These are phyloP conservation scores for Pythium scleroteichum DNA, from an alignment of 352 stramenopile genomes.

Conservation along the genomic window DNA sequence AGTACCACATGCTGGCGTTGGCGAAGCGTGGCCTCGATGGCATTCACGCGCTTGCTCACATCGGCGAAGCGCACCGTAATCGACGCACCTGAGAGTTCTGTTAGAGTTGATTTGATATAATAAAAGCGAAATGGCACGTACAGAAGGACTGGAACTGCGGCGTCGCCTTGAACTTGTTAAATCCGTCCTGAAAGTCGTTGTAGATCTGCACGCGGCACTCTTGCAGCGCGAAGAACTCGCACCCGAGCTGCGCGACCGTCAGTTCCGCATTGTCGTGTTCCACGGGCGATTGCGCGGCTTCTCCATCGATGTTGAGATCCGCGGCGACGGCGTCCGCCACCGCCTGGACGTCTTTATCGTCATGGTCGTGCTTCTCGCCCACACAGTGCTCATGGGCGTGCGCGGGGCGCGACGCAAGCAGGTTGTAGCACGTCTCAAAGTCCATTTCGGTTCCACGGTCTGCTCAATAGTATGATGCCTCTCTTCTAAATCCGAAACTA, in stretches of 20 bases:
- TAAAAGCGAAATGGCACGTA: too few species aligned
- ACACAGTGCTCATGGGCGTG: conserved; percentile 66
- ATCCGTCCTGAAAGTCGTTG: conserved; percentile 64
- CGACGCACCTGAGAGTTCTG: conserved; percentile 42
- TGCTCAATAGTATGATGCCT: neutral
- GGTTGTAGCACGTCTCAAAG: conserved; percentile 60
- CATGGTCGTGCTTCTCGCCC: conserved; percentile 27
- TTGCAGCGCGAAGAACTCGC: conserved; percentile 56
- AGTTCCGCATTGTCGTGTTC: neutral
- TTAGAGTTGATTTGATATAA: too few species aligned
- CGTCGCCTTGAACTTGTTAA: conserved; percentile 66
- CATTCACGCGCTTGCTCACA: conserved; percentile 73
- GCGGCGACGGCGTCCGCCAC: conserved; percentile 22
- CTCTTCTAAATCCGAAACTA: conserved; percentile 15
- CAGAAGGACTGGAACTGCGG: conserved; percentile 64
- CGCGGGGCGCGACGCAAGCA: conserved; percentile 58
- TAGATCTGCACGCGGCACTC: conserved; percentile 73
- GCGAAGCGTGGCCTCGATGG: conserved; percentile 49
- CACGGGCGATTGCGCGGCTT: neutral
- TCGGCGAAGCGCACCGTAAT: conserved; percentile 67
- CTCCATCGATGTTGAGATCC: conserved; percentile 3
- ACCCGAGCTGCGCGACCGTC: conserved; percentile 29
- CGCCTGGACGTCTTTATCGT: conserved; percentile 14
- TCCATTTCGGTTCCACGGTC: conserved; percentile 44
- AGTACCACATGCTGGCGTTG: conserved; percentile 39